phyloP scores from a whole-genome alignment of 2,329 filamentous ascomycete genomes.

The Trichophyton benhamiae region DNA sequence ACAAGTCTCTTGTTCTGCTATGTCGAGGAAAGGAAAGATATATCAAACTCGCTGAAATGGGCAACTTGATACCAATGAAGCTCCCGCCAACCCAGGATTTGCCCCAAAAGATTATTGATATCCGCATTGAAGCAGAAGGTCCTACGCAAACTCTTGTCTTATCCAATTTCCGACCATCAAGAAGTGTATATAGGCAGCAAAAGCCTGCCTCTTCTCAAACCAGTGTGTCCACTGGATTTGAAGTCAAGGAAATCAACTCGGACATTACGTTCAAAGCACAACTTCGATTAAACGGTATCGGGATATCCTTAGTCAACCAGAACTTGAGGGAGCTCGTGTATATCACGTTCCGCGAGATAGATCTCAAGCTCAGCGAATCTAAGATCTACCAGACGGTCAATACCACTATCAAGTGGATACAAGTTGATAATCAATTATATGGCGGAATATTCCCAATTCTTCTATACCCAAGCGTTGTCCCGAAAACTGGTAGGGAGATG shows the following conservation, averaged over 20 bases:
- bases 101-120: conserved; percentile 74
- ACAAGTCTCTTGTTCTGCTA: conserved; percentile 78
- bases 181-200: conserved; percentile 74
- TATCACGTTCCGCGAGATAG: conserved; percentile 79
- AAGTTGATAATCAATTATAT: conserved; percentile 96
- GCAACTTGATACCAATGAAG: conserved; percentile 90
- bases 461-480: conserved; percentile 91
- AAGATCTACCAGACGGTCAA: conserved; percentile 83
- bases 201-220: conserved; percentile 43
- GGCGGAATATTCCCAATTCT: conserved; percentile 97
- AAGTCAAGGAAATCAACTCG: conserved; percentile 84
- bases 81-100: conserved; percentile 54
- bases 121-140: conserved; percentile 89
- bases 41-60: conserved; percentile 91
- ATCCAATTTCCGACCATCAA: conserved; percentile 85
- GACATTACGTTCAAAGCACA: conserved; percentile 82
- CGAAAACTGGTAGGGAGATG: conserved; percentile 91
- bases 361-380: conserved; percentile 88
- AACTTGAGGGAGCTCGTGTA: conserved; percentile 89
- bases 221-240: conserved; percentile 60
- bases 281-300: conserved; percentile 76
- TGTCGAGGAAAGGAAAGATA: conserved; percentile 72
- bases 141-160: conserved; percentile 89
- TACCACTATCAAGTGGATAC: conserved; percentile 92
- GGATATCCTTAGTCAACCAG: conserved; percentile 83